These are phyloP conservation scores for Apiospora saccharicola DNA, from an alignment of 2,329 filamentous ascomycete genomes.

Conservation along the genomic window DNA sequence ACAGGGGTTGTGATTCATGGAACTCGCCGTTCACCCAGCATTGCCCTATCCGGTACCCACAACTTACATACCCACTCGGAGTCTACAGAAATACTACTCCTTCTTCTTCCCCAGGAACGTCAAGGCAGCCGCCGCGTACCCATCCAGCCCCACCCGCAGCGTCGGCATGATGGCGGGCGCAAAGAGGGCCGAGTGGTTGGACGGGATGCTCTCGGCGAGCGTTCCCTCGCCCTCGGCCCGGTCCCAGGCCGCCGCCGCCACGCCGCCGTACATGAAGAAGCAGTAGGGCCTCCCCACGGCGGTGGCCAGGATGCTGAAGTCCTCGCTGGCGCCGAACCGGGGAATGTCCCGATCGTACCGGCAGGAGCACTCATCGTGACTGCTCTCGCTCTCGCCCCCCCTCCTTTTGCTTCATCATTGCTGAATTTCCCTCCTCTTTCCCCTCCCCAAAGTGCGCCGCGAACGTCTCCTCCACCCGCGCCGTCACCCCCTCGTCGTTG, in stretches of 20 bases:
- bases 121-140: constrained; percentile 15
- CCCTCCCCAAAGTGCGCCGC: constrained; percentile 22
- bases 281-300: constrained; percentile 20
- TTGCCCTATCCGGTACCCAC: too few species aligned
- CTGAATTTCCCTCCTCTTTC: too few species aligned
- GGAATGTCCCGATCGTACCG: constrained; percentile 21
- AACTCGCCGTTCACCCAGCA: background rate
- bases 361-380: background rate
- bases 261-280: constrained; percentile 20
- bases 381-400: background rate
- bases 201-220: constrained; percentile 7
- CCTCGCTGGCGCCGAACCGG: constrained; percentile 18
- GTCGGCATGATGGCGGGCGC: constrained; percentile 21
- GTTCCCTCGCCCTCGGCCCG: background rate
- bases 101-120: background rate
- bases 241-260: constrained; percentile 7
- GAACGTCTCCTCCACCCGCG: constrained; percentile 23
- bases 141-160: constrained; percentile 2
- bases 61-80: background rate
- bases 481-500: background rate
- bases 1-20: background rate
- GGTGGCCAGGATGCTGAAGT: constrained; percentile 23
- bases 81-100: background rate
- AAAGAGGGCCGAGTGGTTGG: constrained; percentile 15
- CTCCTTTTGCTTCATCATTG: background rate